These are phyloP conservation scores for Populus davidiana DNA, from an alignment of 345 rosid genomes.

Conservation along the genomic window DNA sequence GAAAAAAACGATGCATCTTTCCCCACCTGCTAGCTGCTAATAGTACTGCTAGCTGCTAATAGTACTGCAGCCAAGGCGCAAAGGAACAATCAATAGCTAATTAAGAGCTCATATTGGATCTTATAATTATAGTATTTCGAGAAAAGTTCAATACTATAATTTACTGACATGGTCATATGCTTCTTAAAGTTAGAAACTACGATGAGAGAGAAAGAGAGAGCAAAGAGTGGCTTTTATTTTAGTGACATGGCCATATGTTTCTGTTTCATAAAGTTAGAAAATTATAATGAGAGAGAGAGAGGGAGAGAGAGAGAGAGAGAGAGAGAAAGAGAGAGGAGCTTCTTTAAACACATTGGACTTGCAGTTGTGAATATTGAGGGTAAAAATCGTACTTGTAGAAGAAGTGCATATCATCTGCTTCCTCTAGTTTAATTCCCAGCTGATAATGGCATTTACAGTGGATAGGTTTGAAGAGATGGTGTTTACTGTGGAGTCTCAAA, in stretches of 20 bases:
- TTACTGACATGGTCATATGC: slow-evolving; percentile 38
- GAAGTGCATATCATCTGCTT: neutral
- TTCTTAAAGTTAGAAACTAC: slow-evolving; percentile 26
- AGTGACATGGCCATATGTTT: slow-evolving; percentile 35
- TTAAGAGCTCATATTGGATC: slow-evolving; percentile 21
- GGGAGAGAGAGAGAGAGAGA: neutral
- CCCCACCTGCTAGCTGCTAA: neutral
- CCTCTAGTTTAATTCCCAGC: neutral
- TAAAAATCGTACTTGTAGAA: neutral
- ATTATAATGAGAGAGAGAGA: slow-evolving; percentile 27
- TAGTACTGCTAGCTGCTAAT: neutral
- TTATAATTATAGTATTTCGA: slow-evolving; percentile 16
- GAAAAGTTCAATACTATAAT: neutral
- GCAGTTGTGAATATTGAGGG: neutral
- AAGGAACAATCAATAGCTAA: slow-evolving; percentile 18
- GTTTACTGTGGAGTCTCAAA: slow-evolving; percentile 32
- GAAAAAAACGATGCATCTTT: neutral
- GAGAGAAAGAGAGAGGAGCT: slow-evolving; percentile 12
- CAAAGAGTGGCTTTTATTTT: slow-evolving; percentile 25
- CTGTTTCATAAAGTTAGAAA: slow-evolving; percentile 32
- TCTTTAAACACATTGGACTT: neutral
- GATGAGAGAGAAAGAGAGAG: slow-evolving; percentile 11
- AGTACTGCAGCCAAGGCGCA: neutral
- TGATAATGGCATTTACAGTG: slow-evolving; percentile 13
- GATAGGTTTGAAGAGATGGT: slow-evolving; percentile 29